phyloP scores from a whole-genome alignment of 139 green algal genomes.

The Picochlorum sp. region DNA sequence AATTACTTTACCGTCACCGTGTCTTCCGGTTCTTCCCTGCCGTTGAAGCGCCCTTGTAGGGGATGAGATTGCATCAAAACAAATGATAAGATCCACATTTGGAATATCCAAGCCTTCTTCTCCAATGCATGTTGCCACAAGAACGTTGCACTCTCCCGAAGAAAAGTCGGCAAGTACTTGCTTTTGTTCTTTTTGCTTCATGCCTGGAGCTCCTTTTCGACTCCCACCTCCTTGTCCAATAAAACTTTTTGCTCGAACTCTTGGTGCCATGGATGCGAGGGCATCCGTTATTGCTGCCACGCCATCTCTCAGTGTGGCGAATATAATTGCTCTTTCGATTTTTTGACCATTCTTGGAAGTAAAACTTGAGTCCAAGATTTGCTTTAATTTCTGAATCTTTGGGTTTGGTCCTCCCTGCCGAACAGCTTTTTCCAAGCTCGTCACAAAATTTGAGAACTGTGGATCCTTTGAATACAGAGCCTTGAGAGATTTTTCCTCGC shows the following conservation, averaged over 20 bases:
- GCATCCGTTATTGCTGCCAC: constrained; percentile 60
- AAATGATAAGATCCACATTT: constrained; percentile 89
- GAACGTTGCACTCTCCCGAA: constrained; percentile 55
- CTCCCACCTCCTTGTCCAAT: constrained; percentile 60
- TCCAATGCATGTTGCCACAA: constrained; percentile 89
- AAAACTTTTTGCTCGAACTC: constrained; percentile 59
- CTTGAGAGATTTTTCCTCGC: constrained; percentile 9
- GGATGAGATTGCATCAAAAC: constrained; percentile 72
- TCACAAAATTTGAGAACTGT: constrained; percentile 24
- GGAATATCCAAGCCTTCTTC: constrained; percentile 97
- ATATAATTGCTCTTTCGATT: constrained; percentile 60
- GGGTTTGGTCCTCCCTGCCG: neutral
- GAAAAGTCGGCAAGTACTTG: constrained; percentile 47
- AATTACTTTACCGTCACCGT: constrained; percentile 72
- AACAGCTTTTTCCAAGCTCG: constrained; percentile 14
- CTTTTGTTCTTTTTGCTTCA: constrained; percentile 58
- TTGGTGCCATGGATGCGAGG: constrained; percentile 41
- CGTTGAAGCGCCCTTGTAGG: constrained; percentile 77
- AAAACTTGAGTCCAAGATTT: constrained; percentile 17
- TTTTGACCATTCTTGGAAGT: neutral
- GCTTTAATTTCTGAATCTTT: constrained; percentile 14
- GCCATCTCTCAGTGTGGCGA: constrained; percentile 61
- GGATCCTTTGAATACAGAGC: constrained; percentile 15
- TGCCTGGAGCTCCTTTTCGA: constrained; percentile 5
- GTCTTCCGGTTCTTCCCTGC: constrained; percentile 86